Conservation (phyloP, 75 land plant species). For the Pinus tabuliformis region DNA sequence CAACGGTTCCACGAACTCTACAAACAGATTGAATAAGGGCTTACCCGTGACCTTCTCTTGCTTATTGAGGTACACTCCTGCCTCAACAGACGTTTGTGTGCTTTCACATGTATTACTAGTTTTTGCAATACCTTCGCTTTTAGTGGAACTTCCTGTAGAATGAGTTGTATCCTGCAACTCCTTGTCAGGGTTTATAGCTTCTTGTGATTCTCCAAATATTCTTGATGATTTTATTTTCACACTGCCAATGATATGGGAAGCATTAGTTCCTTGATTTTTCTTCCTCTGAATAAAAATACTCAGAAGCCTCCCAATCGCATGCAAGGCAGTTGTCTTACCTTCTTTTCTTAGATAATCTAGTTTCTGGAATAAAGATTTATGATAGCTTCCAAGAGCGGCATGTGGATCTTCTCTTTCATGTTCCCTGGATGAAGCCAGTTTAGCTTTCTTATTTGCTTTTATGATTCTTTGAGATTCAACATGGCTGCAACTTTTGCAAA, state of each 20-base stretch:
- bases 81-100: background rate
- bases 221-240: conserved; percentile 1
- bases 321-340: no score
- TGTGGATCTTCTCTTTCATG: no score
- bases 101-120: background rate
- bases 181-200: background rate
- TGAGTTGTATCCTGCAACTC: background rate
- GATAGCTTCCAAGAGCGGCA: no score
- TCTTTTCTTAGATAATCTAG: no score
- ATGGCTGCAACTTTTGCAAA: no score
- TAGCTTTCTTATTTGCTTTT: no score
- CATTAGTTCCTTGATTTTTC: conserved; percentile 18
- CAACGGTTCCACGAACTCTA: conserved; percentile 40
- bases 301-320: conserved; percentile 32
- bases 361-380: no score
- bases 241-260: conserved; percentile 11
- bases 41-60: conserved; percentile 11
- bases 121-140: background rate
- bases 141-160: background rate
- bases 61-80: background rate
- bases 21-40: conserved; percentile 50
- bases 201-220: background rate
- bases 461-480: no score
- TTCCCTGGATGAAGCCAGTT: no score
- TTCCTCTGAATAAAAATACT: conserved; percentile 27